Base-by-base conservation (phyloP, 495 filamentous ascomycete species). In the Penicillium silybi region DNA sequence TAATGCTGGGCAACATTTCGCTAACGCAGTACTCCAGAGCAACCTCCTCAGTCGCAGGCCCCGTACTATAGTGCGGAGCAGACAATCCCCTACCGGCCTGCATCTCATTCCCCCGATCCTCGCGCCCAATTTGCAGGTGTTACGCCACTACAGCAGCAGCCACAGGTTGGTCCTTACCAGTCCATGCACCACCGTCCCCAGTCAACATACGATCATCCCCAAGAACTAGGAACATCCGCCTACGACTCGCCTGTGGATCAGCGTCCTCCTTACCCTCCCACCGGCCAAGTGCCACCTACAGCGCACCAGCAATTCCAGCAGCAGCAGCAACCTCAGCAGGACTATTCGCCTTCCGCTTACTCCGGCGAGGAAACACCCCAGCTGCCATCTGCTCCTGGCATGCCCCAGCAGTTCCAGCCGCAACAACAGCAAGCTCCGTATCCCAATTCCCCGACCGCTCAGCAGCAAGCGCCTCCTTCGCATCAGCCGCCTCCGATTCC, bases 141-240 rank as follows among this genome's bases (percentile, higher is more conserved):
- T 29, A 54, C 57, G 17, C 57, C 67, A 19, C 52, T 56, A 39
- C 53, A 52, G 16, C 76, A 46, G 54, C 73, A 61, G 63, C 58
- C 69, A 63, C 64, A 68, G 6, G 42, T 73, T 19, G 76, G 76
- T 17, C 52, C 72, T 26, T 79, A 78, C 50, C 66, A 63, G 45
- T 55, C 70, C 20, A 55, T 67, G 20, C 67, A 79, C 35, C 77
- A 79, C 49, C 77, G 80, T 23, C 87, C 85, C 4, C 84, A 86
- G 60, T 90, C 85, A 54, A 88, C 83, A 41, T 88, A 88, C 58
- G 83, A 84, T 9, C 83, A 85, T 41, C 89, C 89, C 1, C 89
- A 92, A 66, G 89, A 95, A 74, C 74, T 95, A 37, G 86, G 87
- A 27, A 90, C 89, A n/a, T 87, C 87, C 6, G 81, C 82, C 10